Evolutionary conservation across 306 rosid genomes (phyloP).

Genomic region (Prunus kanzakura): DNA sequence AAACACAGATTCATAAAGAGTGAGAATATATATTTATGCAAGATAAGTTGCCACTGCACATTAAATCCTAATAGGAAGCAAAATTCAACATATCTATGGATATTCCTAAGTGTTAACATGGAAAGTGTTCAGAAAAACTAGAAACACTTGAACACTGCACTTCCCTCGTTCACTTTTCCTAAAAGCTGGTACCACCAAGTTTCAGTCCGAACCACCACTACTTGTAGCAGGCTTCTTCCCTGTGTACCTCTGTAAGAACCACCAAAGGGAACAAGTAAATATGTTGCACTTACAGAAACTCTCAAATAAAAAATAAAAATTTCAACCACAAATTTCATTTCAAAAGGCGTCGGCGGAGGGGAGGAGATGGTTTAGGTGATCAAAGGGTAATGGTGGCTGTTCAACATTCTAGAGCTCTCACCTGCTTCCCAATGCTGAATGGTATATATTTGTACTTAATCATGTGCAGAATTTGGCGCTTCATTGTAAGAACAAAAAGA

Average conservation of each 20-base stretch:
- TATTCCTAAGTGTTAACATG: conserved; percentile 7
- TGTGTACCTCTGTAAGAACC: conserved; percentile 44
- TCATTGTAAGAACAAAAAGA: conserved; percentile 66
- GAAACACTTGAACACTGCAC: conserved; percentile 18
- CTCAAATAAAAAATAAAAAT: background rate
- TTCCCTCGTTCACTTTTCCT: conserved; percentile 20
- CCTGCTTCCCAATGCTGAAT: conserved; percentile 64
- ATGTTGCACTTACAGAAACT: background rate
- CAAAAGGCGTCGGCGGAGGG: background rate
- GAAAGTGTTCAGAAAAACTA: conserved; percentile 22
- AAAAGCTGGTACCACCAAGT: background rate
- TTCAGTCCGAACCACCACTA: conserved; percentile 46
- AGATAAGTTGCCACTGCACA: background rate
- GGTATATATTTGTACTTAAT: conserved; percentile 63
- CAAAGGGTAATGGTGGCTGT: background rate
- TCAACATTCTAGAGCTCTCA: conserved; percentile 20
- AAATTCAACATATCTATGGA: conserved; percentile 9
- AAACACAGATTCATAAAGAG: background rate
- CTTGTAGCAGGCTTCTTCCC: conserved; percentile 40
- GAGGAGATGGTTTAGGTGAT: background rate
- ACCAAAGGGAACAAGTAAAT: conserved; percentile 11
- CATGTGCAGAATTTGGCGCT: conserved; percentile 76
- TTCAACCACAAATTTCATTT: background rate
- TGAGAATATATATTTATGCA: conserved; percentile 18
- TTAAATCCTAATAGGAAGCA: conserved; percentile 8